Evolutionary conservation across 2,329 filamentous ascomycete genomes (phyloP), one percentile per base, ranked within the genome.

Genomic region (Penicillium verrucosum): DNA sequence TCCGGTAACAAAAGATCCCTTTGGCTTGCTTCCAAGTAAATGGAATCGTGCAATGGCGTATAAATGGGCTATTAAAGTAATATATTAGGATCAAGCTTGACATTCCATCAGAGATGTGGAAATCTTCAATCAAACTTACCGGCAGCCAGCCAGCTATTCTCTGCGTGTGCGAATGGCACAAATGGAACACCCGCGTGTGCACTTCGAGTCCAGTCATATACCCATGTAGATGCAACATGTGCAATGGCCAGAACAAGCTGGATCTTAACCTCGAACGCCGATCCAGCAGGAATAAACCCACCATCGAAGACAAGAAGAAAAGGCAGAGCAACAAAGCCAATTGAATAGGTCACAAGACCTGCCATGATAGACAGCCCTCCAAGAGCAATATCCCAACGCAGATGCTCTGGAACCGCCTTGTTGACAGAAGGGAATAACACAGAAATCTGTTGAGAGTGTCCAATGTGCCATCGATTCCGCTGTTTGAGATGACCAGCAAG

Each of bases 401-500:
- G 47, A 4, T 37, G 8, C 29, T 43, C 21, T 0, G 62, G 56
- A 25, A 68, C 30, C 0, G 37, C 30, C 5, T 57, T 43, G 7
- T 57, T 57, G 1, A 47, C 40, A 0, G 59, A 49, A 23, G 61
- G 58, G 5, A 60, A 38, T 36, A 68, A 43, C 1, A 54, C 60
- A 16, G 57, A 52, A 8, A 65, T 44, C 48, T 69, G 68, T 43
- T 70, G 68, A 11, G 68, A 59, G 29, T 68, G 66, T 2, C 72
- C 72, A 27, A 73, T 73, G 37, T 70, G 67, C 74, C 74, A 77
- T 58, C 75, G 62, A 36, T 69, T 72, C 10, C 62, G 65, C 65
- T 71, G 75, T 32, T 67, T 68, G 32, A 68, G 68, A 57, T 74
- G 72, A 23, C 72, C 71, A 21, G 67, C 65, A 30, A 72, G 66